Percentiles rank a stretch among this genome's conserved stretches.
phyloP scores from a whole-genome alignment of 768 basidiomycete genomes.

The Naganishia onofrii region DNA sequence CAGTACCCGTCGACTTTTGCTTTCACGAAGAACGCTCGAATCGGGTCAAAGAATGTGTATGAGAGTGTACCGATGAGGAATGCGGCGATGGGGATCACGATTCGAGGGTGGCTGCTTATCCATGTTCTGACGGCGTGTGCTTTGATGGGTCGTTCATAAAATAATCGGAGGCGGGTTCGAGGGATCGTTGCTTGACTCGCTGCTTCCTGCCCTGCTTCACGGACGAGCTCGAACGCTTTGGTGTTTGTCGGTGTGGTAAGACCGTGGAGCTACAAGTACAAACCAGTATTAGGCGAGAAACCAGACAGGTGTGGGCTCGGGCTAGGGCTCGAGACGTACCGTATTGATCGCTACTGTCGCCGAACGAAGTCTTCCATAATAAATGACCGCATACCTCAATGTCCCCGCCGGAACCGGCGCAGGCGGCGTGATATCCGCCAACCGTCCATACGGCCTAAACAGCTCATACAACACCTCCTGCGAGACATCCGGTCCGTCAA shows the following conservation, averaged over 20 bases:
- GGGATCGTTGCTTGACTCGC: slow-evolving; percentile 34
- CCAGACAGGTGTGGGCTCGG: too few relatives aligned
- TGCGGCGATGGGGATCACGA: slow-evolving; percentile 57
- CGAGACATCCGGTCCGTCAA: slow-evolving; percentile 81
- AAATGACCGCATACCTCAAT: slow-evolving; percentile 65
- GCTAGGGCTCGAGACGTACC: too few relatives aligned
- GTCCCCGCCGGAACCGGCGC: slow-evolving; percentile 64
- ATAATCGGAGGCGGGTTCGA: slow-evolving; percentile 45
- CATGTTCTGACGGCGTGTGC: slow-evolving; percentile 51
- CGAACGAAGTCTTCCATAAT: slow-evolving; percentile 63
- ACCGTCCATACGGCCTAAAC: slow-evolving; percentile 81
- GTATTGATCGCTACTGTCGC: slow-evolving; percentile 79
- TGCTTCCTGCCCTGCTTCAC: slow-evolving; percentile 28
- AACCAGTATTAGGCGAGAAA: too few relatives aligned
- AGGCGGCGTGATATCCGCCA: slow-evolving; percentile 66
- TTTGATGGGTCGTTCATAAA: slow-evolving; percentile 49
- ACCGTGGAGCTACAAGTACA: slow-evolving; percentile 43
- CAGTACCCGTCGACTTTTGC: slow-evolving; percentile 81
- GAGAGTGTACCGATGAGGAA: slow-evolving; percentile 87
- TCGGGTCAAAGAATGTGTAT: slow-evolving; percentile 88
- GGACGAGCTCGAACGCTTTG: slow-evolving; percentile 43
- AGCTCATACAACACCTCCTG: slow-evolving; percentile 76
- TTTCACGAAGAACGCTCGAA: slow-evolving; percentile 78
- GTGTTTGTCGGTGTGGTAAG: slow-evolving; percentile 52
- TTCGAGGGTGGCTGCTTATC: slow-evolving; percentile 50